Evolutionary conservation across 2,329 filamentous ascomycete species (phyloP).

Genomic region (Ophiognomonia clavigignenti-juglandacearum): DNA sequence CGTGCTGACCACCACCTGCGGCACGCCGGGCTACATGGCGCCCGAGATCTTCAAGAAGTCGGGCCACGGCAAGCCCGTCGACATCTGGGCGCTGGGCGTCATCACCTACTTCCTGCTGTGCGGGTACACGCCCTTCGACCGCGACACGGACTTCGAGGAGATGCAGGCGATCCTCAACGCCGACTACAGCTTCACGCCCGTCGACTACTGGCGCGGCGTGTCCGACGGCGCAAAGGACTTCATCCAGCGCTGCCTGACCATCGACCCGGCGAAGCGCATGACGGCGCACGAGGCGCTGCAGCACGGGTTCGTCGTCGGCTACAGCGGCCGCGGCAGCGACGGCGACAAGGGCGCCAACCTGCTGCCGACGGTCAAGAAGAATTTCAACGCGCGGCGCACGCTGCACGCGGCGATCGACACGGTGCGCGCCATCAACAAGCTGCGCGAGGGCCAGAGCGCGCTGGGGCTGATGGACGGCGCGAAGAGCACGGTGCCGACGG

Average conservation of each 20-base stretch:
- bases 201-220: constrained; percentile 95
- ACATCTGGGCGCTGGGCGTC: constrained; percentile 96
- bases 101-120: constrained; percentile 98
- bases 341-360: constrained; percentile 54
- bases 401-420: constrained; percentile 68
- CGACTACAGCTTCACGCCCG: constrained; percentile 90
- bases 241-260: constrained; percentile 84
- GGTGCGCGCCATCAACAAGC: constrained; percentile 66
- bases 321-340: constrained; percentile 36
- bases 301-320: constrained; percentile 59
- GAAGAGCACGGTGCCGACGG: constrained; percentile 42
- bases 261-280: constrained; percentile 82
- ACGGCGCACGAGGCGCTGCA: constrained; percentile 77
- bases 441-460: constrained; percentile 55
- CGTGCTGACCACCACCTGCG: constrained; percentile 94
- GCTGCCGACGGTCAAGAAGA: constrained; percentile 66
- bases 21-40: constrained; percentile 98
- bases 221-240: constrained; percentile 84
- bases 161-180: constrained; percentile 98
- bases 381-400: constrained; percentile 66
- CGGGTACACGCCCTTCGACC: constrained; percentile 96
- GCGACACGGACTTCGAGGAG: constrained; percentile 95
- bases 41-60: constrained; percentile 99
- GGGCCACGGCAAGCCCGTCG: constrained; percentile 95
- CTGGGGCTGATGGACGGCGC: constrained; percentile 57